Evolutionary conservation across 2,329 filamentous ascomycete genomes (phyloP).

Genomic region (Aureobasidium sp.): DNA sequence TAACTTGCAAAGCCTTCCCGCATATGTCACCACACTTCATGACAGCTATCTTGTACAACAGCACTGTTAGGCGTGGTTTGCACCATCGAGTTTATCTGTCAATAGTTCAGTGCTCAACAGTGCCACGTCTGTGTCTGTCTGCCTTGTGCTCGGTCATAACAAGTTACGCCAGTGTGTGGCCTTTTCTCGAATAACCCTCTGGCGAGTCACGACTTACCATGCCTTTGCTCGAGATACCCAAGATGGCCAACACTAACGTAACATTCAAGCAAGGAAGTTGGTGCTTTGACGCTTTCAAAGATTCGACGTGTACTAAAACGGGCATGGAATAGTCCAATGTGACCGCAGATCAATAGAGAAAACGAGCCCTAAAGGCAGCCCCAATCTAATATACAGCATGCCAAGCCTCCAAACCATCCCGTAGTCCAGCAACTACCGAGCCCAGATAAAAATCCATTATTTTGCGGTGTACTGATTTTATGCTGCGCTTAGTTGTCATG

Average conservation of each 20-base stretch:
- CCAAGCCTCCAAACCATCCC: neutral
- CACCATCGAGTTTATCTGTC: neutral
- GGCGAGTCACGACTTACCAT: neutral
- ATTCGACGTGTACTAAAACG: neutral
- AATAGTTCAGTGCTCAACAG: neutral
- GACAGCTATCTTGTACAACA: neutral
- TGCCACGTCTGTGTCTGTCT: conserved; percentile 7
- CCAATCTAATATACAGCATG: neutral
- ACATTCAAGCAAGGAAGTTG: neutral
- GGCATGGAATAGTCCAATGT: neutral
- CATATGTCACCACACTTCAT: conserved; percentile 8
- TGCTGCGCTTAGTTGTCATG: neutral
- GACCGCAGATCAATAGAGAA: neutral
- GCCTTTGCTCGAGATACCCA: neutral
- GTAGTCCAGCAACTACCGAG: neutral
- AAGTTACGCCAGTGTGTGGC: neutral
- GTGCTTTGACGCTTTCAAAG: neutral
- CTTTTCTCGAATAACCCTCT: neutral
- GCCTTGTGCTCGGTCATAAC: neutral
- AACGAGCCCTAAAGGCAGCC: neutral
- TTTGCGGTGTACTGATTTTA: neutral
- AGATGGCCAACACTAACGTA: neutral
- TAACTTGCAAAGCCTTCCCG: conserved; percentile 1
- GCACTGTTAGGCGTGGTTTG: neutral
- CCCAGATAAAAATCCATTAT: neutral